Base-by-base conservation (phyloP, 495 filamentous ascomycete genomes). In the Letharia columbiana region DNA sequence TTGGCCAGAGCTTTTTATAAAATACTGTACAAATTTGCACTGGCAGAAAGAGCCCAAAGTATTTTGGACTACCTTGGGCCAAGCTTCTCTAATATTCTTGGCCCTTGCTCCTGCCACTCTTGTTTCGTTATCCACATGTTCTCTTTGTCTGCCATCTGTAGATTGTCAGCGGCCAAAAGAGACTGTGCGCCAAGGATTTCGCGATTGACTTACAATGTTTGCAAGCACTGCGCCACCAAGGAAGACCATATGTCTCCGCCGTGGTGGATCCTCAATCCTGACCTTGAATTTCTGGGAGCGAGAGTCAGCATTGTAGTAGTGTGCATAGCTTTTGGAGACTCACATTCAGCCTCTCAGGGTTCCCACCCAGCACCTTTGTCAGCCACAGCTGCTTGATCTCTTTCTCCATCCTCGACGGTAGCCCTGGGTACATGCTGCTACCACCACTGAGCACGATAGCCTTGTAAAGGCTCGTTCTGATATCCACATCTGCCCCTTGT, bases 371-470 rank as follows among this genome's bases (percentile, higher is more conserved):
- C 49, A 97, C 91, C 67, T 88, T 87, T 17, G 94, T 97, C 64
- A 99, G 84, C 95, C 95, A 98, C 72, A 99, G 76, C 80, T 99
- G 94, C 82, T 98, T 98, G 68, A 99, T 77, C 78, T 99, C 94
- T 81, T 98, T 98, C 82, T 99, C 94, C 74, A 99, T 79, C 61
- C 94, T 84, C 54, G 90, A 93, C 18, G 94, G 95, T 62, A 99
- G 81, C 66, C 94, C 94, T 0, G 94, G 94, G 73, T 99, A 99
- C 94, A 99, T 99, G 84, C 89, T 93, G 78, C 88, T 92, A 68
- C 94, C 94, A 70, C 94, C 94, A 56, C 91, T 96, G 59, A 99
- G 85, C 67, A 99, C 94, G 71, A 99, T 89, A 6, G 95, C 94
- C 81, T 96, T 96, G 83, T 95, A 99, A 65, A 99, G 80, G 71